A percentile compares a stretch with the other conserved stretches of the same genome.
These are phyloP conservation scores for Millerozyma miso DNA, from an alignment of 805 yeast genomes.

Conservation along the genomic window DNA sequence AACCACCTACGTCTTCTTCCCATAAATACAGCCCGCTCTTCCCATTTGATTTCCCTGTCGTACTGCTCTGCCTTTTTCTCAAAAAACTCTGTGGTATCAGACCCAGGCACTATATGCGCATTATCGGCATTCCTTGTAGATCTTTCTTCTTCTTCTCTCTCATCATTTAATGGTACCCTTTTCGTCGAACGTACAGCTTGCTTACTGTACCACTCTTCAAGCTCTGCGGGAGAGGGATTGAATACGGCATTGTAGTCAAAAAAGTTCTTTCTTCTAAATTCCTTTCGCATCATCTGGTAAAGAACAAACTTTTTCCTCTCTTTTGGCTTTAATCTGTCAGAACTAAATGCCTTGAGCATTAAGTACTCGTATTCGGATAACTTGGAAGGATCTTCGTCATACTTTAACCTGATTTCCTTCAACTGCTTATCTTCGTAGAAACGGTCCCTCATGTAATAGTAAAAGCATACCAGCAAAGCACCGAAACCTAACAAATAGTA, in stretches of 20 bases:
- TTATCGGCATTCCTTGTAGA: slow-evolving; percentile 32
- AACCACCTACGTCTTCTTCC: slow-evolving; percentile 71
- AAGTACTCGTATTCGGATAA: slow-evolving; percentile 62
- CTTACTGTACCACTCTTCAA: slow-evolving; percentile 37
- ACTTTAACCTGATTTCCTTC: slow-evolving; percentile 36
- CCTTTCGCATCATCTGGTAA: slow-evolving; percentile 52
- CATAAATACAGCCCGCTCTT: slow-evolving; percentile 58
- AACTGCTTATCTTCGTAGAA: slow-evolving; percentile 63
- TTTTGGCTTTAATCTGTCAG: slow-evolving; percentile 57
- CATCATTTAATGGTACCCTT: slow-evolving; percentile 15
- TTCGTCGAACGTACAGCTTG: slow-evolving; percentile 21
- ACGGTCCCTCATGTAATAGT: slow-evolving; percentile 61
- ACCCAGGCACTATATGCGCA: slow-evolving; percentile 55
- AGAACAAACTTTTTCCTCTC: slow-evolving; percentile 58
- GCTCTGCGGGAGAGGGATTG: slow-evolving; percentile 38
- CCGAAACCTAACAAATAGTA: slow-evolving; percentile 59
- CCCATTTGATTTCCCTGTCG: slow-evolving; percentile 75
- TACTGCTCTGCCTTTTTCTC: slow-evolving; percentile 75
- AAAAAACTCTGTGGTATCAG: slow-evolving; percentile 78
- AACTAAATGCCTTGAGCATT: slow-evolving; percentile 54
- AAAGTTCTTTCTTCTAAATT: slow-evolving; percentile 36
- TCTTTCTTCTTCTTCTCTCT: slow-evolving; percentile 10
- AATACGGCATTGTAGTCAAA: slow-evolving; percentile 30
- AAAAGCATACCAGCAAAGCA: slow-evolving; percentile 53
- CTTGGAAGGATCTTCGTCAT: slow-evolving; percentile 28